phyloP scores from a whole-genome alignment of 2,329 filamentous ascomycete genomes.

The Colletotrichum musae region DNA sequence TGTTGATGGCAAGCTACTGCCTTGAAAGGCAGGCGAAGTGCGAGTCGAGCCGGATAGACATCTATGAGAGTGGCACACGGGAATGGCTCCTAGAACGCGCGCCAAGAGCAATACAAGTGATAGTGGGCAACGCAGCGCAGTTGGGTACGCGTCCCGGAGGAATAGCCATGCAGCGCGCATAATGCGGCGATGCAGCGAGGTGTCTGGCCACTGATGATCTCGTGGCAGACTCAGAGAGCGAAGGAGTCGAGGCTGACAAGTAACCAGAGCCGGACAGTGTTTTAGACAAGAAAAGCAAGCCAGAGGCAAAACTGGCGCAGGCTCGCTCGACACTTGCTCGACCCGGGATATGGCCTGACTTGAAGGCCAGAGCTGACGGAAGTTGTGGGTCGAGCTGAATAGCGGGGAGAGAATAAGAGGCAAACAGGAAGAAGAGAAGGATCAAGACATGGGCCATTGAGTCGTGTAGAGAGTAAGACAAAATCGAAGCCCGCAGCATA shows the following conservation, averaged over 20 bases:
- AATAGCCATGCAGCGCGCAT: neutral
- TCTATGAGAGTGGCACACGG: conserved; percentile 7
- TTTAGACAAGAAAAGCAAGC: neutral
- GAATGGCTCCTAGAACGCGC: conserved; percentile 1
- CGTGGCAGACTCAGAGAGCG: neutral
- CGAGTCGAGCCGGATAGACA: neutral
- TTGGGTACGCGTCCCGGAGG: conserved; percentile 27
- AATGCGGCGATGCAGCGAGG: neutral
- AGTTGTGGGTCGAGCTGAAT: neutral
- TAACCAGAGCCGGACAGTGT: neutral
- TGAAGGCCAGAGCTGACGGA: neutral
- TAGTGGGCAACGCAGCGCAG: neutral
- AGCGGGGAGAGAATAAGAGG: neutral
- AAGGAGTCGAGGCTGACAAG: neutral
- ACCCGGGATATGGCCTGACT: conserved; percentile 6
- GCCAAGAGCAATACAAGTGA: conserved; percentile 14
- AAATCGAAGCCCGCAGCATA: neutral
- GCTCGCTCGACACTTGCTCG: neutral
- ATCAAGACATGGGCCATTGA: neutral
- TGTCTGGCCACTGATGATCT: neutral
- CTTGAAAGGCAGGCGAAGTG: conserved; percentile 22
- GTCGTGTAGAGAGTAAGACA: conserved; percentile 1
- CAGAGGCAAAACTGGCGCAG: neutral
- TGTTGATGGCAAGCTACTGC: conserved; percentile 19
- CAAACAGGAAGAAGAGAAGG: conserved; percentile 1